Evolutionary conservation across 768 basidiomycete species (phyloP).

Genomic region (Auricularia sp.): DNA sequence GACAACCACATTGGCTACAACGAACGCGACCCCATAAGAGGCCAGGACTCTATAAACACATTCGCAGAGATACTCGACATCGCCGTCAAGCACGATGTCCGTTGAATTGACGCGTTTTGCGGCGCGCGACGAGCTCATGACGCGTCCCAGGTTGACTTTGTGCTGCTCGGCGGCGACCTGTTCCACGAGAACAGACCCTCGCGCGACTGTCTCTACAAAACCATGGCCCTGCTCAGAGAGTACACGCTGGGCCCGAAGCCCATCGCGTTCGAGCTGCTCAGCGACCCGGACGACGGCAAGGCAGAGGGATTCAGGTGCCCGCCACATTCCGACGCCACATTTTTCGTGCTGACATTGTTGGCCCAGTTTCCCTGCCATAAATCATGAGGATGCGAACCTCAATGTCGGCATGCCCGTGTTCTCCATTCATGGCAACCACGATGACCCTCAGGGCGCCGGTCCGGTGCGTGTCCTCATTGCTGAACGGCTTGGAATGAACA

Average conservation of each 20-base stretch:
- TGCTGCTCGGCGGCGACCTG: constrained; percentile 89
- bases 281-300: constrained; percentile 87
- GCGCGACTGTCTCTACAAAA: constrained; percentile 79
- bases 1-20: constrained; percentile 95
- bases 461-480: constrained; percentile 41
- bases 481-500: background rate
- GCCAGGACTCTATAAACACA: constrained; percentile 90
- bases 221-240: constrained; percentile 81
- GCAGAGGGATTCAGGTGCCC: constrained; percentile 75
- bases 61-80: constrained; percentile 90
- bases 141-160: constrained; percentile 72
- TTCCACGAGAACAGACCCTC: constrained; percentile 98
- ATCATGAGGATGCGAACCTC: constrained; percentile 94
- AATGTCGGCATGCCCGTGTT: constrained; percentile 96
- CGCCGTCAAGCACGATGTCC: constrained; percentile 77
- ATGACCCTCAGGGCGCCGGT: constrained; percentile 95
- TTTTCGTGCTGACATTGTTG: background rate
- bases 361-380: constrained; percentile 84
- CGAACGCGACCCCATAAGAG: constrained; percentile 88
- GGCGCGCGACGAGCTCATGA: background rate
- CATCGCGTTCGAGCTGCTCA: constrained; percentile 82
- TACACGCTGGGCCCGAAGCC: constrained; percentile 84
- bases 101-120: constrained; percentile 16
- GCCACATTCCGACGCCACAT: background rate
- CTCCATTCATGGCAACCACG: constrained; percentile 98